Evolutionary conservation across 805 yeast genomes (phyloP), one percentile per base, ranked within the genome.

Genomic region (Zygosaccharomyces rouxii): DNA sequence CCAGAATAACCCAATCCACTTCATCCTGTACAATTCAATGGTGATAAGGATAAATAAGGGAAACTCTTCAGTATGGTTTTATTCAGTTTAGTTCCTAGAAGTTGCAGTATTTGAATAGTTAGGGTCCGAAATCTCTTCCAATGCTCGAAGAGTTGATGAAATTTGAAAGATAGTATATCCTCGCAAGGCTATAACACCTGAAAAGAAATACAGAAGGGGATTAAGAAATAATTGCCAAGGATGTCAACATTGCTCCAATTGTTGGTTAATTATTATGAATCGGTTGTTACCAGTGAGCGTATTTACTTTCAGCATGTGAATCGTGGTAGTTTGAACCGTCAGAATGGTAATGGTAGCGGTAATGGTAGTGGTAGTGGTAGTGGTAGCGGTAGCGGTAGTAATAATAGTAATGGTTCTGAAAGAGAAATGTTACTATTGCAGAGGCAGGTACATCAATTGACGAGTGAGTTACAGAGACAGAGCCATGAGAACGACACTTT

Each of bases 351-450:
- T 14, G 37, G 37, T 7, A 14, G 21, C 14, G 19, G 11, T 33
- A 33, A 29, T 4, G 11, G 21, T 16, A 33, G 21, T 16, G 19
- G 37, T 25, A 9, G 28, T 25, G 10, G 9, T 25, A 25, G 10
- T 7, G 10, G 28, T 25, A 25, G 10, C 10, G 10, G 10, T 25
- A 9, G 28, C 28, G n/a, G n/a, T n/a, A n/a, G n/a, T n/a, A n/a
- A n/a, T n/a, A n/a, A n/a, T n/a, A n/a, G n/a, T n/a, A n/a, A n/a
- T 4, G n/a, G n/a, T 10, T 33, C 37, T 41, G 62, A 57, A 19
- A 63, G 63, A 43, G 73, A 70, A 45, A 66, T 65, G 43, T 44
- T 63, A n/a, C 37, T 57, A 3, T 54, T 71, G 22, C 72, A 70
- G 52, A 63, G 58, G 13, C 73, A 70, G 49, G 44, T 71, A 5